Percentiles rank a stretch among this genome's conserved stretches.
These are phyloP conservation scores for Phellinidium pouzarii DNA, from an alignment of 1,284 basidiomycete genomes.

Conservation along the genomic window DNA sequence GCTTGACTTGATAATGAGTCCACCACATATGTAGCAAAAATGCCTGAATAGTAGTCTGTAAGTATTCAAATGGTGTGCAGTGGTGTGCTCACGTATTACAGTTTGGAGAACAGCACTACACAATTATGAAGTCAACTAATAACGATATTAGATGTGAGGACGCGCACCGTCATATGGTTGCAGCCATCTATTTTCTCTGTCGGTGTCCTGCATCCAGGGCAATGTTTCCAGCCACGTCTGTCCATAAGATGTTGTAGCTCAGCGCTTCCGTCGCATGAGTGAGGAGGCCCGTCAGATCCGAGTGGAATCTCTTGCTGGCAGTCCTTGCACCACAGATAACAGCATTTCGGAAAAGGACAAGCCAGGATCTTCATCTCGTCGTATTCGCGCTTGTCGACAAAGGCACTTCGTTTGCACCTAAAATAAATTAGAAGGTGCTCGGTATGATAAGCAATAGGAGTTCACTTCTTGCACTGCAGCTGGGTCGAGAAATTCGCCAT, in stretches of 20 bases:
- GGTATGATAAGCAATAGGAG: not conserved
- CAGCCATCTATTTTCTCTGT: constrained; percentile 52
- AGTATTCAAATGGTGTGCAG: not conserved
- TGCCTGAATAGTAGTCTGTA: constrained; percentile 31
- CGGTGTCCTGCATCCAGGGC: constrained; percentile 53
- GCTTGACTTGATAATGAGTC: constrained; percentile 11
- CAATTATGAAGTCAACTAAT: not conserved
- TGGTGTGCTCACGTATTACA: constrained; percentile 44
- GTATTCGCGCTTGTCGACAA: constrained; percentile 44
- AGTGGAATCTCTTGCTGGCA: constrained; percentile 40
- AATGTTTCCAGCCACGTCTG: constrained; percentile 48
- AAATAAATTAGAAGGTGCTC: not conserved
- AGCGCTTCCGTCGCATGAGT: constrained; percentile 50
- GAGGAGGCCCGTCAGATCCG: constrained; percentile 29
- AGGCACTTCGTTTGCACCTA: constrained; percentile 41
- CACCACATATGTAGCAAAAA: constrained; percentile 54
- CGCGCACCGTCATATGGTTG: constrained; percentile 57
- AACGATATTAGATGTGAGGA: not conserved
- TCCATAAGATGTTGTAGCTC: constrained; percentile 49
- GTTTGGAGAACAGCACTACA: constrained; percentile 47
- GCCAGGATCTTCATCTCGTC: constrained; percentile 33
- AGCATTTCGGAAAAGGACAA: constrained; percentile 42
- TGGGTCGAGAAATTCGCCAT: constrained; percentile 45
- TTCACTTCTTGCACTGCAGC: constrained; percentile 45
- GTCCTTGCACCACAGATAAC: constrained; percentile 45